Percentiles rank a stretch among this genome's conserved stretches.
phyloP scores from a whole-genome alignment of 1,284 basidiomycete species.

The Naganishia liquefaciens region DNA sequence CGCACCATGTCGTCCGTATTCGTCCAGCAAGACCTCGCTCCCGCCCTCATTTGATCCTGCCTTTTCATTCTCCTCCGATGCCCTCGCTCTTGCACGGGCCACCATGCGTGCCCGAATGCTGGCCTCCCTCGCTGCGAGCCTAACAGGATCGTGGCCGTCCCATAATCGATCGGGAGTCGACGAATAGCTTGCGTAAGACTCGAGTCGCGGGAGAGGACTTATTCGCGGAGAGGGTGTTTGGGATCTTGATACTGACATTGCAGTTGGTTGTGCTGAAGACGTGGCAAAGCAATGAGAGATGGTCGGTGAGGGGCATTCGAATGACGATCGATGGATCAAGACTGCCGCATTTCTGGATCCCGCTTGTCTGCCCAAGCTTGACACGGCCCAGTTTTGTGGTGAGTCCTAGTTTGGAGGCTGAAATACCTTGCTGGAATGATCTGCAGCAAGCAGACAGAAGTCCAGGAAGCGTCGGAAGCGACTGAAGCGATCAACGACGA shows the following conservation, averaged over 20 bases:
- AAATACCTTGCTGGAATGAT: no score
- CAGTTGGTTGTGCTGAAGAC: no score
- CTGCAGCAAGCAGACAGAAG: no score
- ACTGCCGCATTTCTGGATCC: no score
- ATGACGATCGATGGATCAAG: no score
- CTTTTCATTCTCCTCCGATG: background rate
- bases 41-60: background rate
- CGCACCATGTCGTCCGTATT: background rate
- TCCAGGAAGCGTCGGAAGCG: no score
- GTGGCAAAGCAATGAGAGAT: no score
- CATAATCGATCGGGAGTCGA: background rate
- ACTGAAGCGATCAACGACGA: no score
- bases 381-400: no score
- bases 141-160: background rate
- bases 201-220: background rate
- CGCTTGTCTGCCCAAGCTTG: no score
- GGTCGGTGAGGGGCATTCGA: no score
- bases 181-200: constrained; percentile 5
- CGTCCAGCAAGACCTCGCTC: background rate
- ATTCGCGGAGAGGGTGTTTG: background rate
- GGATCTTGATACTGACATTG: background rate
- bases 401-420: no score
- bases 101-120: constrained; percentile 13
- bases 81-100: background rate
- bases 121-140: constrained; percentile 9